Conservation (phyloP, 768 basidiomycete species). For the Phlegmacium glaucopus region DNA sequence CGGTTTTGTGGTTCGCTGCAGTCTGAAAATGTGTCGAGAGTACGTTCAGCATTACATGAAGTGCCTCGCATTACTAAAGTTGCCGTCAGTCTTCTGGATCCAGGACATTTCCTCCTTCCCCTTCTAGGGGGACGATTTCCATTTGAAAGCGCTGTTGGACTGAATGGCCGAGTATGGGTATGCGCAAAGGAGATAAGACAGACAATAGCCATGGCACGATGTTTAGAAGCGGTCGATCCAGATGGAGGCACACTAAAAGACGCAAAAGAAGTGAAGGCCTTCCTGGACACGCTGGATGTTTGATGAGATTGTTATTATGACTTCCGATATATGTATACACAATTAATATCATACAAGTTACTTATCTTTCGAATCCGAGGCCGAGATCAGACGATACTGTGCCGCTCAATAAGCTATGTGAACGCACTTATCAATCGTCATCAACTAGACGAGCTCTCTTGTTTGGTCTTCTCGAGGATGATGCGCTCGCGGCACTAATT, state of each 20-base stretch:
- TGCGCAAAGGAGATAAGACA: constrained; percentile 69
- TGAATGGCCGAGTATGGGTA: constrained; percentile 93
- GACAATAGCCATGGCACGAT: constrained; percentile 71
- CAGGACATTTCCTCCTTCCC: constrained; percentile 79
- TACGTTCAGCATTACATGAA: constrained; percentile 41
- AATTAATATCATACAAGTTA: constrained; percentile 1
- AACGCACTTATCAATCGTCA: constrained; percentile 49
- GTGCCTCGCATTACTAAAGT: background rate
- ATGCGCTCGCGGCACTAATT: constrained; percentile 38
- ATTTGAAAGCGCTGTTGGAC: constrained; percentile 83
- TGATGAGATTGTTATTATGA: constrained; percentile 13
- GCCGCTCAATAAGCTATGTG: background rate
- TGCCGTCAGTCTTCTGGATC: constrained; percentile 63
- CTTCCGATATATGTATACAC: constrained; percentile 1
- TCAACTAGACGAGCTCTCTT: constrained; percentile 68
- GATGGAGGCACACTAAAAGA: constrained; percentile 62
- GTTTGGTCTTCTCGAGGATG: constrained; percentile 55
- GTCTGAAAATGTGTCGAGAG: constrained; percentile 84
- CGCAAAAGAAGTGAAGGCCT: constrained; percentile 45
- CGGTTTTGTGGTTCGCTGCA: constrained; percentile 80
- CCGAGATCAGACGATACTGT: background rate
- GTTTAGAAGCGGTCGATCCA: constrained; percentile 80
- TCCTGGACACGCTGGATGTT: constrained; percentile 46
- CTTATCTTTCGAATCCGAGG: background rate
- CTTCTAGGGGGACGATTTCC: constrained; percentile 79